Evolutionary conservation across 202 grass and related monocot species (phyloP), one percentile per base, ranked within the genome.

Genomic region (Panicum hallii): DNA sequence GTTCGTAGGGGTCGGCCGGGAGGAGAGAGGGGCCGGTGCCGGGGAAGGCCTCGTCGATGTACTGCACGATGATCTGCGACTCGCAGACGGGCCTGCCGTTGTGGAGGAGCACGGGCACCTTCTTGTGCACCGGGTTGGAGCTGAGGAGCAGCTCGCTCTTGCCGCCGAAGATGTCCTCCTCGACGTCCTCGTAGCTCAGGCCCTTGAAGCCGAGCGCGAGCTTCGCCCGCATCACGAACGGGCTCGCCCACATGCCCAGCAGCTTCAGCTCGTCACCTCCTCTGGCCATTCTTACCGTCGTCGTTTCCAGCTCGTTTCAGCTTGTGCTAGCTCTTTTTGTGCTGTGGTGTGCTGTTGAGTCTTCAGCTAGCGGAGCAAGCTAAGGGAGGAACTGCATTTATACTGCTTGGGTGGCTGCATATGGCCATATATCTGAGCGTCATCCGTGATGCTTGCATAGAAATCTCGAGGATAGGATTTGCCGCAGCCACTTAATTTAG

Each of bases 131-230:
- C 2, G 89, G 89, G 57, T 91, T 91, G 66, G 68, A 69, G 13
- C 23, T 76, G 42, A 91, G 50, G 3, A 91, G 63, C n/a, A 90
- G 84, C 15, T 87, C 74, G 58, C 84, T 87, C 72, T 90, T 90
- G 54, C 74, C 73, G 6, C 7, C 12, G 5, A 14, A 5, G 7
- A 87, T 66, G 22, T 90, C 72, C 67, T 90, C 49, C 32, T 80
- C 74, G 43, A 87, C 2, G 26, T 63, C 48, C 66, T 89, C 86
- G 17, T 80, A 92, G 23, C 72, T 79, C 48, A 89, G 42, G 6
- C 86, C 79, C 74, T 89, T 89, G 36, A 83, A 46, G 22, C 78
- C 12, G 17, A 92, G 57, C 2, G 84, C 66, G 9, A 92, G 84
- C 46, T 78, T 76, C 1, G 44, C 82, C 2, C 86, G 83, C 40